Percentiles rank a stretch among this genome's conserved stretches.
Conservation (phyloP, 2,329 filamentous ascomycete species). For the Arachnomyces sp. region DNA sequence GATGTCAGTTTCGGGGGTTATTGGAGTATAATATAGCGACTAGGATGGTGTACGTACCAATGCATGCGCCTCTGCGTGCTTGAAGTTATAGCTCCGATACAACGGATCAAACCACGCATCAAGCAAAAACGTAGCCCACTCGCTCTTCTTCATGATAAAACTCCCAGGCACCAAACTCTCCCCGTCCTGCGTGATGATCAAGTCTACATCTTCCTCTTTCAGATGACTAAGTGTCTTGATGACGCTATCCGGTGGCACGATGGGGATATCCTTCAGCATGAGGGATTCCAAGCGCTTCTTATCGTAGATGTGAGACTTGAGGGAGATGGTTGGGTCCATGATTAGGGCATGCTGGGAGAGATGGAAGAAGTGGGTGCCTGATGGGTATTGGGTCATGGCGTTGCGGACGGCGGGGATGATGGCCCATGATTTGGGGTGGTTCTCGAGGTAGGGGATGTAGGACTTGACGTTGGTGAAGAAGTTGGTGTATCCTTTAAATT, state of each 20-base stretch:
- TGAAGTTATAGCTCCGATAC: conserved; percentile 90
- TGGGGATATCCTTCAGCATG: conserved; percentile 77
- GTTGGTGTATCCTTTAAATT: conserved; percentile 63
- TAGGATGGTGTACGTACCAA: conserved; percentile 50
- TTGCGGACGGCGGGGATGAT: conserved; percentile 81
- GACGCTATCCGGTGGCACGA: conserved; percentile 92
- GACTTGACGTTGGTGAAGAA: conserved; percentile 72
- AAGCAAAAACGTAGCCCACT: conserved; percentile 86
- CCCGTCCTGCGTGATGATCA: conserved; percentile 76
- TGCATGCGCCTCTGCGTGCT: conserved; percentile 86
- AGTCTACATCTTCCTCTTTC: conserved; percentile 66
- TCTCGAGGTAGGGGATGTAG: conserved; percentile 46
- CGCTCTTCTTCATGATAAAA: conserved; percentile 71
- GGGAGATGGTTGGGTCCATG: conserved; percentile 65
- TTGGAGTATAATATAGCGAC: neutral
- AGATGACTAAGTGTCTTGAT: conserved; percentile 88
- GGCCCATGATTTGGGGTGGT: conserved; percentile 43
- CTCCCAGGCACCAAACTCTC: conserved; percentile 69
- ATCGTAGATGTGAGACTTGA: conserved; percentile 65
- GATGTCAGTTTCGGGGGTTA: conserved; percentile 3
- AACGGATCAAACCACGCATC: conserved; percentile 96
- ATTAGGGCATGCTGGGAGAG: conserved; percentile 79
- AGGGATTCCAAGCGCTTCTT: conserved; percentile 58
- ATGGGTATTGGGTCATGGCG: conserved; percentile 70
- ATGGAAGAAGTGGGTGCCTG: conserved; percentile 76